Base-by-base conservation (phyloP, 495 filamentous ascomycete species). In the Penicillium flavigenum region DNA sequence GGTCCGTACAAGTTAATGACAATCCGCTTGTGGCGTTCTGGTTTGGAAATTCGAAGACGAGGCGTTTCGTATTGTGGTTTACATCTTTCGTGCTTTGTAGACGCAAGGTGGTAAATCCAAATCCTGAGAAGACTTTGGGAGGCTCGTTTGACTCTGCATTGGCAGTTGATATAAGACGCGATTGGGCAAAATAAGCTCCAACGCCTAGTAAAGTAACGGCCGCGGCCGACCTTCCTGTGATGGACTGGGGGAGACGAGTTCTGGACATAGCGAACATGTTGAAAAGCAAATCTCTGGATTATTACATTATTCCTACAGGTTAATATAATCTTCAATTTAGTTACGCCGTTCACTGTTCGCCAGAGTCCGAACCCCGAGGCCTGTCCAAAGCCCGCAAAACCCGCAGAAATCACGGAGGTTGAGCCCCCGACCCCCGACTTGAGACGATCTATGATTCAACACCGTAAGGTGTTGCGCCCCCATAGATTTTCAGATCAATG, bases 51-150 rank as follows among this genome's bases (percentile, higher is more conserved):
- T 81, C 80, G 45, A 89, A 89, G 4, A 81, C 76, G 47, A 89
- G 68, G 34, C 77, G 76, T 63, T 86, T 88, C 5, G 83, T 87
- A 59, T 89, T 85, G 69, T 86, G 83, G 63, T 83, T 88, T 50
- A 88, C 76, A 2, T 70, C 58, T 61, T 86, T 77, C 47, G 78
- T 73, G 63, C 81, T 83, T 41, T 69, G 62, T 20, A 74, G 22
- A 7, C 70, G 70, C 26, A 73, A 47, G 0, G 66, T 64, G 1
- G 62, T 69, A 19, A 67, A 61, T 1, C 63, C 63, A 17, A 63
- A 62, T 2, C 63, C 61, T 3, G 58, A 50, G 46, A 72, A 72
- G 4, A 63, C 49, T 20, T 59, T 58, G 4, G 58, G 60, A 3
- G 58, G 11, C 45, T 64, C 58, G 14, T 39, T 53, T 2, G 67